Evolutionary conservation across 805 yeast genomes (phyloP), one percentile per base, ranked within the genome.

Genomic region (Metschnikowia sp.): DNA sequence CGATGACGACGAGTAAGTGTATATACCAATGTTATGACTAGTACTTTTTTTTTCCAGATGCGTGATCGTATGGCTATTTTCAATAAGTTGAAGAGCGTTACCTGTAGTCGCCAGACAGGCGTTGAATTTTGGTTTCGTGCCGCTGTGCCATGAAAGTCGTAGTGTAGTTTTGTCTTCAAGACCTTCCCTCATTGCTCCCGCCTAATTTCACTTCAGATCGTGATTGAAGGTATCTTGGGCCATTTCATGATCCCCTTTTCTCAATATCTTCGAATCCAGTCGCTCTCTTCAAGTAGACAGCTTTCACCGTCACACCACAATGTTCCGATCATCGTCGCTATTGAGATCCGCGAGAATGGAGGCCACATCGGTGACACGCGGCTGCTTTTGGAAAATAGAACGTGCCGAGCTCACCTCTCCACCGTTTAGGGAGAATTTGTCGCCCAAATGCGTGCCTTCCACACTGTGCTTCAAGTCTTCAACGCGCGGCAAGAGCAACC

Each of bases 1-100:
- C 39, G 83, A 77, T 28, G 84, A 77, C 36, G 79, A 76, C 41
- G 74, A 60, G 37, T 49, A 50, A 50, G 48, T 45, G 49, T 50
- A 48, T 33, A 49, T 52, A 52, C 41, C 13, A 47, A 42, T 37
- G 40, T 34, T 26, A 43, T 30, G 39, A n/a, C 26, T 22, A 22
- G 26, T 5, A 15, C 18, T 15, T 15, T 15, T 41, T 28, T 41
- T 12, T 34, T 34, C 37, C 15, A 13, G 33, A 32, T 32, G n/a
- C 6, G 6, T 32, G 33, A 11, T n/a, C 33, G 33, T 32, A n/a
- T 32, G 33, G 7, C 6, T 11, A n/a, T 32, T 22, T 22, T 22
- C 18, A 22, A 22, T 22, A 22, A 22, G 26, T 22, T 22, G 26
- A 22, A 22, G 26, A 22, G 26, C 26, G 26, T 22, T 4, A 7